phyloP scores from a whole-genome alignment of 352 stramenopile species.

The Globisporangium alternatum region DNA sequence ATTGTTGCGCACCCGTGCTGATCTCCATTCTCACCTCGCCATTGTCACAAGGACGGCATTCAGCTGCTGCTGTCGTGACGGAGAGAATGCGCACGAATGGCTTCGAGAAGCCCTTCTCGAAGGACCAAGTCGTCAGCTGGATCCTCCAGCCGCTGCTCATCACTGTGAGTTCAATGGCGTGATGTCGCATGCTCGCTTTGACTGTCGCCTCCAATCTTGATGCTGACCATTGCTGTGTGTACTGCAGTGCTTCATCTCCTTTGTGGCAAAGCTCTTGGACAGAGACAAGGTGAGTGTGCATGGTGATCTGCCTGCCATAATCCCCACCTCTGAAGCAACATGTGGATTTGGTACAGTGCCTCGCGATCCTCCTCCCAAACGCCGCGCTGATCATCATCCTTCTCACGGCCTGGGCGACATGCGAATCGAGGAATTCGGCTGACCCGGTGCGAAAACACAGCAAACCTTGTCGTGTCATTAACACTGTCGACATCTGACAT shows the following conservation, averaged over 20 bases:
- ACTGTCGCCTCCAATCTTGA: neutral
- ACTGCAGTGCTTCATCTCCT: slow-evolving; percentile 57
- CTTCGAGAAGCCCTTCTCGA: slow-evolving; percentile 78
- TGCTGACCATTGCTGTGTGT: neutral
- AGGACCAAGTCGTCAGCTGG: slow-evolving; percentile 48
- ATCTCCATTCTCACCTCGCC: neutral
- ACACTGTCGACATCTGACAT: too few species aligned
- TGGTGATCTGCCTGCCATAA: neutral
- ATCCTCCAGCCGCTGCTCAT: slow-evolving; percentile 69
- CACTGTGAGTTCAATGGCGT: slow-evolving; percentile 30
- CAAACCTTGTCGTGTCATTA: neutral
- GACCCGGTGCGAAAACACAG: slow-evolving; percentile 28
- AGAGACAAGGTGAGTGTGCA: slow-evolving; percentile 40
- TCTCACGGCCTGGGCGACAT: slow-evolving; percentile 62
- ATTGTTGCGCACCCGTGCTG: slow-evolving; percentile 4
- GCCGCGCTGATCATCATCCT: slow-evolving; percentile 51
- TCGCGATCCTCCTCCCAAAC: slow-evolving; percentile 67
- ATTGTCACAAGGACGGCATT: neutral
- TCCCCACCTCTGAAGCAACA: neutral
- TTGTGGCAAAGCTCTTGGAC: slow-evolving; percentile 57
- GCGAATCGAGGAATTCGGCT: slow-evolving; percentile 59
- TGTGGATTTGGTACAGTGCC: slow-evolving; percentile 26
- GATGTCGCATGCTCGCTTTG: neutral
- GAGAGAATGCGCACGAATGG: slow-evolving; percentile 58
- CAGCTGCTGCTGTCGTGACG: neutral